Conservation (phyloP, 805 yeast genomes). For the Yamadazyma kitorensis region DNA sequence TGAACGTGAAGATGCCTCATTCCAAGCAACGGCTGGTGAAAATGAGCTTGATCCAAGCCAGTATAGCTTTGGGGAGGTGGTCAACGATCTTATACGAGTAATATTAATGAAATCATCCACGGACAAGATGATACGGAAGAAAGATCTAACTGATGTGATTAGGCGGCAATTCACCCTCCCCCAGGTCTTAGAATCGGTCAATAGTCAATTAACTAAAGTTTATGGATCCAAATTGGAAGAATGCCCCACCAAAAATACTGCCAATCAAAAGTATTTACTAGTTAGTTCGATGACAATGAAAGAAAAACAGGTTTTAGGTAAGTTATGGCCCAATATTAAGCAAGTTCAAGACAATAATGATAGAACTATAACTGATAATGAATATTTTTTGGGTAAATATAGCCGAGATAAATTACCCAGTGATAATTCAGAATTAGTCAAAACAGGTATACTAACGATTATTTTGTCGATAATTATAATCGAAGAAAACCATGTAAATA, state of each 20-base stretch:
- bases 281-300: constrained; percentile 18
- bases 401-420: constrained; percentile 16
- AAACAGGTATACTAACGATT: constrained; percentile 28
- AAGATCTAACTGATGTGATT: constrained; percentile 3
- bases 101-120: constrained; percentile 15
- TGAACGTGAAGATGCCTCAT: too few relatives aligned
- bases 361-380: constrained; percentile 11
- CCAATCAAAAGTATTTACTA: constrained; percentile 13
- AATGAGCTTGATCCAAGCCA: too few relatives aligned
- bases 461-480: constrained; percentile 28
- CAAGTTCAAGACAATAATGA: constrained; percentile 8
- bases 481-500: constrained; percentile 30
- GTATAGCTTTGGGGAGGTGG: constrained; percentile 1
- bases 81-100: constrained; percentile 14
- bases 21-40: too few relatives aligned
- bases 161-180: constrained; percentile 11
- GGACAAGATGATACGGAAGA: constrained; percentile 3
- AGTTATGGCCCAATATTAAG: constrained; percentile 21
- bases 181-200: constrained; percentile 14
- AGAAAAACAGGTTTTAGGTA: constrained; percentile 22
- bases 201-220: constrained; percentile 16
- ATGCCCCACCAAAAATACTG: constrained; percentile 3
- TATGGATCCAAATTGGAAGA: constrained; percentile 28
- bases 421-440: constrained; percentile 25
- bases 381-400: constrained; percentile 23